A percentile compares a stretch with the other conserved stretches of the same genome.
phyloP scores from a whole-genome alignment of 352 stramenopile genomes.

The Globisporangium barbulae region DNA sequence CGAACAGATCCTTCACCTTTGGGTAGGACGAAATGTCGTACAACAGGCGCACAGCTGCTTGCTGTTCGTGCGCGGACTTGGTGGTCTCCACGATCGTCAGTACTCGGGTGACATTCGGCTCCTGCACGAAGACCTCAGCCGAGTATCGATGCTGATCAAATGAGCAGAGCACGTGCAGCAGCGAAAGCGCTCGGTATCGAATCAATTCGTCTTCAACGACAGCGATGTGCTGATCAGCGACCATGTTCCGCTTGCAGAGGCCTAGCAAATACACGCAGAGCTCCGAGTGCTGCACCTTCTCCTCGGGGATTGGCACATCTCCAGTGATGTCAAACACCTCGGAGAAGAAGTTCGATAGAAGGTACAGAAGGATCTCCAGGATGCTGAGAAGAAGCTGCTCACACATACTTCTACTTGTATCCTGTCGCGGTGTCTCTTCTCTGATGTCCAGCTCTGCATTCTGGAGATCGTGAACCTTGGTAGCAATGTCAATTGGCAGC shows the following conservation, averaged over 20 bases:
- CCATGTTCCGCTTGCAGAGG: constrained; percentile 8
- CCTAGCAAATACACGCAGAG: constrained; percentile 12
- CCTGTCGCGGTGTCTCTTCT: background rate
- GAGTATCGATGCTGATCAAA: constrained; percentile 23
- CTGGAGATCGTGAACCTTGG: background rate
- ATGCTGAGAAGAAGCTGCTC: constrained; percentile 12
- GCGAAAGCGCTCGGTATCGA: constrained; percentile 18
- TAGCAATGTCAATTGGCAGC: background rate
- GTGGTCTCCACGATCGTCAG: constrained; percentile 30
- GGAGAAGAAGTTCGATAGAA: constrained; percentile 17
- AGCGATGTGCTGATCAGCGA: constrained; percentile 4
- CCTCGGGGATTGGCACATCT: background rate
- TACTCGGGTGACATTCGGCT: constrained; percentile 21
- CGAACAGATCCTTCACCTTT: constrained; percentile 17
- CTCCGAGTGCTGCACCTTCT: constrained; percentile 7
- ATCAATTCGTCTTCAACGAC: constrained; percentile 18
- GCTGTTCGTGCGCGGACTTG: constrained; percentile 20
- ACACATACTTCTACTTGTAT: background rate
- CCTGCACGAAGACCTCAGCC: constrained; percentile 20
- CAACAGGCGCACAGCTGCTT: constrained; percentile 22
- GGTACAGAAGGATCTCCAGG: constrained; percentile 17
- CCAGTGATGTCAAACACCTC: constrained; percentile 10
- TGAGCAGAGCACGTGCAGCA: constrained; percentile 31
- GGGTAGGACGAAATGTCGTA: constrained; percentile 21
- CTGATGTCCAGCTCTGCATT: background rate